Evolutionary conservation across 2,329 filamentous ascomycete genomes (phyloP).

Genomic region (Allantophomopsis cytisporea): DNA sequence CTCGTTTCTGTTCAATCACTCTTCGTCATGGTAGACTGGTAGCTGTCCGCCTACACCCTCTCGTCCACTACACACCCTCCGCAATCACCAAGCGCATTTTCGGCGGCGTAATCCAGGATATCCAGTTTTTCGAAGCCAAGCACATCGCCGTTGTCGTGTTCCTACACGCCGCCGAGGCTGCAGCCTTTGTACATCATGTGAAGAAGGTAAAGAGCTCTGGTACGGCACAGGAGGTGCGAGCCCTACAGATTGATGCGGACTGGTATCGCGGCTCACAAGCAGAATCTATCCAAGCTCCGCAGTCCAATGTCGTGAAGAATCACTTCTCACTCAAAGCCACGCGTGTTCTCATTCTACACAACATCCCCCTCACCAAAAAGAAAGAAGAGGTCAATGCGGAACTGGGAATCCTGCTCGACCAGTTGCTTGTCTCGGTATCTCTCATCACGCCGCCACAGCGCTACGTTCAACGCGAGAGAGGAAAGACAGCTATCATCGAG

Average conservation of each 20-base stretch:
- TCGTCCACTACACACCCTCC: slow-evolving; percentile 1
- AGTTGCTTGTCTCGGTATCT: neutral
- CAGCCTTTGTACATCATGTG: slow-evolving; percentile 1
- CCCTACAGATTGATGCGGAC: slow-evolving; percentile 2
- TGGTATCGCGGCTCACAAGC: neutral
- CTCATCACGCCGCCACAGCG: neutral
- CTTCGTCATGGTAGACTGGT: slow-evolving; percentile 1
- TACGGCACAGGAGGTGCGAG: slow-evolving; percentile 1
- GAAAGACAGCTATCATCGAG: neutral
- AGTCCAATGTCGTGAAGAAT: neutral
- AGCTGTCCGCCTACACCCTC: slow-evolving; percentile 1
- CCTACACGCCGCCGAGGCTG: slow-evolving; percentile 1
- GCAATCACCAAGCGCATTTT: slow-evolving; percentile 1
- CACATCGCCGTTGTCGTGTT: slow-evolving; percentile 2
- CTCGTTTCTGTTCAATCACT: too few species aligned
- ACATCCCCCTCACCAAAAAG: neutral
- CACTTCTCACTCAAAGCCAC: neutral
- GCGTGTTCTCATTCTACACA: neutral
- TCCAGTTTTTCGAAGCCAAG: slow-evolving; percentile 1
- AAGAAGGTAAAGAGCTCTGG: neutral
- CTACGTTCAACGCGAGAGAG: neutral
- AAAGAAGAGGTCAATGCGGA: neutral
- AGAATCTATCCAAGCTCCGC: neutral
- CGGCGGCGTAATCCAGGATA: slow-evolving; percentile 2
- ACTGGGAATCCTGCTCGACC: neutral